Conservation (phyloP, 2,329 filamentous ascomycete genomes). For the Hymenotorrendiella dingleyae region DNA sequence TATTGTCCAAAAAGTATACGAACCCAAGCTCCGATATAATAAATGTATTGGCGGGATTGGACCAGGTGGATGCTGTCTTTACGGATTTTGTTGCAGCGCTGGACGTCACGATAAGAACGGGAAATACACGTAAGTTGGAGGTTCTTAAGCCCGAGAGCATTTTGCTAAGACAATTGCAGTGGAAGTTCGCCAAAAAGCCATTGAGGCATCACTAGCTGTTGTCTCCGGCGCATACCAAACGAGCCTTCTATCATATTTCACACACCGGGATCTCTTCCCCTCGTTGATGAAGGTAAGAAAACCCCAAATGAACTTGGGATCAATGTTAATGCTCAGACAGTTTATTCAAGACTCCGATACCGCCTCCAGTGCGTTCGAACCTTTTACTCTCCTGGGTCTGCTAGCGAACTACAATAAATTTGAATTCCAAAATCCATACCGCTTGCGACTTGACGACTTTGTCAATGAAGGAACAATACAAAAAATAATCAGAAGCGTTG, state of each 20-base stretch:
- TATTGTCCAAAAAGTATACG: conserved; percentile 84
- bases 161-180: conserved; percentile 44
- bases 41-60: conserved; percentile 78
- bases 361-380: conserved; percentile 57
- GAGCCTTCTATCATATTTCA: conserved; percentile 88
- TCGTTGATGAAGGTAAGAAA: conserved; percentile 87
- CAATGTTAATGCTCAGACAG: too few relatives aligned
- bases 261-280: conserved; percentile 89
- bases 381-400: conserved; percentile 78
- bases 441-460: conserved; percentile 86
- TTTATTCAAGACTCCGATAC: conserved; percentile 75
- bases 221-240: conserved; percentile 95
- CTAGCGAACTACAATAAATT: conserved; percentile 99
- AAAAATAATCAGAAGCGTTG: conserved; percentile 72
- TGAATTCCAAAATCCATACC: conserved; percentile 95
- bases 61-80: conserved; percentile 81
- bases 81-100: conserved; percentile 80
- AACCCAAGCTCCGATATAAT: conserved; percentile 96
- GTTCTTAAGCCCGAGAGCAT: background rate
- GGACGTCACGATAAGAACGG: conserved; percentile 76
- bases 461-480: conserved; percentile 85
- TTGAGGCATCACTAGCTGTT: conserved; percentile 75
- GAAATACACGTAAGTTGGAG: conserved; percentile 55
- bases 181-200: conserved; percentile 69
- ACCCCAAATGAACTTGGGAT: too few relatives aligned